Conservation (phyloP, 2,329 filamentous ascomycete species). For the Cladosporium austrohemisphaericum region DNA sequence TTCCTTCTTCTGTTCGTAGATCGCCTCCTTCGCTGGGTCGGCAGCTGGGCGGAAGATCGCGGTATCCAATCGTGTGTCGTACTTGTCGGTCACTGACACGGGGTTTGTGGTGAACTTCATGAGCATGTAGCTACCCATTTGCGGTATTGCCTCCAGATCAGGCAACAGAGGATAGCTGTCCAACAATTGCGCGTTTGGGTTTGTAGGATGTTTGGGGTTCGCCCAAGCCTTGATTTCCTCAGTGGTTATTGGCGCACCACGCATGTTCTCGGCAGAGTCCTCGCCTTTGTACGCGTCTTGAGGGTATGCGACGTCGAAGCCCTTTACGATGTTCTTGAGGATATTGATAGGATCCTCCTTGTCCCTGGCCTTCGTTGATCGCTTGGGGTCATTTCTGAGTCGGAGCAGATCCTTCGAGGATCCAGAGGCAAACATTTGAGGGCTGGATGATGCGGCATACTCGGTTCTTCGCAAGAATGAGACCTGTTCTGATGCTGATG, state of each 20-base stretch:
- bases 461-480: constrained; percentile 95
- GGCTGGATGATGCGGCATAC: constrained; percentile 68
- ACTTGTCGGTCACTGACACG: constrained; percentile 44
- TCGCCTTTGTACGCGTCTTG: constrained; percentile 63
- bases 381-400: constrained; percentile 38
- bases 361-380: constrained; percentile 34
- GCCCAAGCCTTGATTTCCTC: constrained; percentile 58
- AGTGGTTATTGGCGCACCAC: constrained; percentile 51
- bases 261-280: constrained; percentile 55
- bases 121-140: constrained; percentile 56
- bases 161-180: constrained; percentile 60
- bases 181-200: constrained; percentile 54
- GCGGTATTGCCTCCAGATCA: constrained; percentile 57
- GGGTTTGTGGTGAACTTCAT: constrained; percentile 62
- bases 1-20: constrained; percentile 47
- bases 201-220: constrained; percentile 56
- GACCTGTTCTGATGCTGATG: constrained; percentile 70
- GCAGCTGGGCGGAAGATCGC: constrained; percentile 53
- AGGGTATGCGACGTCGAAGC: constrained; percentile 63
- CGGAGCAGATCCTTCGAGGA: constrained; percentile 51
- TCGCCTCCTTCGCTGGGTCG: constrained; percentile 45
- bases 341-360: constrained; percentile 60
- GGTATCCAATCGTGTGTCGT: constrained; percentile 59
- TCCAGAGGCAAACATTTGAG: constrained; percentile 49
- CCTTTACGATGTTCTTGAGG: constrained; percentile 58